These are phyloP conservation scores for Coemansia sp. DNA, from an alignment of 192 early-diverging fungal species.

Conservation along the genomic window DNA sequence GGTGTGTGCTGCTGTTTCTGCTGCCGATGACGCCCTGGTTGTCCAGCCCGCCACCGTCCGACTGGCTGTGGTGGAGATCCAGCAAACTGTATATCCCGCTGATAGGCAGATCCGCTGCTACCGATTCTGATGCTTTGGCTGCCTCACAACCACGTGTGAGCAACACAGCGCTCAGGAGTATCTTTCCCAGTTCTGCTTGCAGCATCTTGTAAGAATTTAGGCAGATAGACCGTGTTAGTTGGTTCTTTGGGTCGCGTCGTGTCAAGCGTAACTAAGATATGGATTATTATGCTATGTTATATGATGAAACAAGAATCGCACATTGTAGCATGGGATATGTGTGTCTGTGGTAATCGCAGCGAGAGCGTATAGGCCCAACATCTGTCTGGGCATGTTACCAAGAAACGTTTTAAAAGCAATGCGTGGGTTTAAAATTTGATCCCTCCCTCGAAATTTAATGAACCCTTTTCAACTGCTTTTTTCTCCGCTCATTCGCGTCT, in stretches of 20 bases:
- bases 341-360: too few species aligned
- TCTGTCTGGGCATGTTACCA: too few species aligned
- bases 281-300: too few species aligned
- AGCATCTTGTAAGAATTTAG: background rate
- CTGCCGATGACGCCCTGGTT: background rate
- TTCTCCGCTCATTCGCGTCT: too few species aligned
- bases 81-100: conserved; percentile 4
- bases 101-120: background rate
- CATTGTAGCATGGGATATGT: too few species aligned
- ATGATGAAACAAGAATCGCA: too few species aligned
- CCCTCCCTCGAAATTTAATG: too few species aligned
- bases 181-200: background rate
- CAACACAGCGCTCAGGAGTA: background rate
- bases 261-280: too few species aligned
- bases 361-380: too few species aligned
- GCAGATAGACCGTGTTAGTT: background rate
- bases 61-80: background rate
- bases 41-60: background rate
- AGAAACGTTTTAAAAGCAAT: too few species aligned
- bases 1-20: background rate
- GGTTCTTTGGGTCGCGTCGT: background rate
- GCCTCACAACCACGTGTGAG: background rate
- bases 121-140: background rate
- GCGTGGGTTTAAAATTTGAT: too few species aligned
- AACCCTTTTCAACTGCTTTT: too few species aligned